phyloP scores from a whole-genome alignment of 257 asterid species.

The Ilex aquifolium region DNA sequence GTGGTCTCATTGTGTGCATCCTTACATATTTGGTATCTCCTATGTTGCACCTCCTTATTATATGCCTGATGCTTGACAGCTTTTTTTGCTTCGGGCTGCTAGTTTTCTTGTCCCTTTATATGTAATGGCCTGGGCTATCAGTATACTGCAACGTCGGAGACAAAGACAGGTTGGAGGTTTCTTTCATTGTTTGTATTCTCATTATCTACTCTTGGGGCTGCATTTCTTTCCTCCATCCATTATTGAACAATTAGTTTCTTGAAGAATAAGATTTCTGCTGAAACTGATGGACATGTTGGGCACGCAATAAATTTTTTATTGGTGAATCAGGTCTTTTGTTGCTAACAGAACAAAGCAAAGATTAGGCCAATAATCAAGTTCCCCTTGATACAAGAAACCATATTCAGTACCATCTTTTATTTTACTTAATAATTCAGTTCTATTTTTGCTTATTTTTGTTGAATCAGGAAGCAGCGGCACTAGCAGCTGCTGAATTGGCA shows the following conservation, averaged over 20 bases:
- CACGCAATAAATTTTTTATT: no score
- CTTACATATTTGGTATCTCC: not conserved
- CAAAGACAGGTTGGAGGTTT: conserved; percentile 39
- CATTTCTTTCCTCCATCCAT: not conserved
- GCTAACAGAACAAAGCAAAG: no score
- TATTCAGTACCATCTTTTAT: no score
- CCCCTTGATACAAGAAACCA: no score
- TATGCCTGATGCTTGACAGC: conserved; percentile 19
- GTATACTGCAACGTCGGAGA: conserved; percentile 43
- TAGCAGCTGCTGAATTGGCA: conserved; percentile 45
- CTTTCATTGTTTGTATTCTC: not conserved
- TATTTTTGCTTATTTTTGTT: not conserved
- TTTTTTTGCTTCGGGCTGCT: conserved; percentile 46
- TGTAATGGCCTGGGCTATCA: conserved; percentile 46
- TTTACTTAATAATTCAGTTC: not conserved
- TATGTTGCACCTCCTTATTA: not conserved
- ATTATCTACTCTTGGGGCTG: not conserved
- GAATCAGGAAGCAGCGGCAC: conserved; percentile 40
- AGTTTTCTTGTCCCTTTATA: conserved; percentile 46
- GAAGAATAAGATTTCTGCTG: not conserved
- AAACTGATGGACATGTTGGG: no score
- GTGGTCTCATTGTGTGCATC: not conserved
- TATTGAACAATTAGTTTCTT: not conserved
- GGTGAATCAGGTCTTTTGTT: no score
- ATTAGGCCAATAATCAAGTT: no score